These are phyloP conservation scores for Mortierella sp. DNA, from an alignment of 371 early-diverging fungal species.

Conservation along the genomic window DNA sequence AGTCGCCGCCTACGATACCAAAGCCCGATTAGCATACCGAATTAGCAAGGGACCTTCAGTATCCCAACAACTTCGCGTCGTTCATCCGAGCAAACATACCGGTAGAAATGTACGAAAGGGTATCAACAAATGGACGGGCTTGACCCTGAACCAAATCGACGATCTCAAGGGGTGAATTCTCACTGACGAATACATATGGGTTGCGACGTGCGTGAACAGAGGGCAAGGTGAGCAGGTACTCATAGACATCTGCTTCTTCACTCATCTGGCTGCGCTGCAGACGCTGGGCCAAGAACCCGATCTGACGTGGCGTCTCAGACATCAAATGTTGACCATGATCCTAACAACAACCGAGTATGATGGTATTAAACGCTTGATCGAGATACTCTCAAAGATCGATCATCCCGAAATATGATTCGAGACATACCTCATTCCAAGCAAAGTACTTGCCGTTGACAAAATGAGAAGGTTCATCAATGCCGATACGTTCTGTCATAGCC, in stretches of 20 bases:
- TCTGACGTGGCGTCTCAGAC: constrained; percentile 25
- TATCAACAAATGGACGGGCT: constrained; percentile 30
- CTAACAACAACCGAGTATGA: constrained; percentile 1
- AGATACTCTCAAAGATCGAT: neutral
- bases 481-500: constrained; percentile 29
- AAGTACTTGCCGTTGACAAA: constrained; percentile 87
- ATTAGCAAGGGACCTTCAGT: neutral
- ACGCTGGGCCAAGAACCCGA: constrained; percentile 15
- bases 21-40: neutral
- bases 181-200: constrained; percentile 68
- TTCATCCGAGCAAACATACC: neutral
- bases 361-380: neutral
- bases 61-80: neutral
- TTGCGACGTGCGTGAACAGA: constrained; percentile 70
- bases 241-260: constrained; percentile 70
- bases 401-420: neutral
- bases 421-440: constrained; percentile 64
- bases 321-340: constrained; percentile 42
- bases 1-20: constrained; percentile 20
- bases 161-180: constrained; percentile 63
- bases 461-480: constrained; percentile 51
- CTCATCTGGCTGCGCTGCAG: constrained; percentile 55
- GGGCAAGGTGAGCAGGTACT: constrained; percentile 70
- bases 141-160: constrained; percentile 53
- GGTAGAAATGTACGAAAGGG: constrained; percentile 26